Percentiles rank a stretch among this genome's conserved stretches.
These are phyloP conservation scores for Cytospora chrysosperma DNA, from an alignment of 2,329 filamentous ascomycete genomes.

Conservation along the genomic window DNA sequence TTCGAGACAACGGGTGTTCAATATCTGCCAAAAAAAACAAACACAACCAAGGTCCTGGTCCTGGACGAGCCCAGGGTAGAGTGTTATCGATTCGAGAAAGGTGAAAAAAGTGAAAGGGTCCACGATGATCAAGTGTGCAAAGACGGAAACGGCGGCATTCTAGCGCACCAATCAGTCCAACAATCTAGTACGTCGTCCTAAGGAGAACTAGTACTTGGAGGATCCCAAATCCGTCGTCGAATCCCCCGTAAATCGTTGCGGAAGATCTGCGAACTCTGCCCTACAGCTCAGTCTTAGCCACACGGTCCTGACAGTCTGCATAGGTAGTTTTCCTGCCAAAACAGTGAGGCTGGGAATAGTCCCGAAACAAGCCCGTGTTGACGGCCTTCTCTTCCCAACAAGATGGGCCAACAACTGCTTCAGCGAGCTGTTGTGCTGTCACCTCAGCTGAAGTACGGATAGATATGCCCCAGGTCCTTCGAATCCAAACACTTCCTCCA, in stretches of 20 bases:
- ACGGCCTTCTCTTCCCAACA: neutral
- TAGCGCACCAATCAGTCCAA: neutral
- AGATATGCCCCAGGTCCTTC: neutral
- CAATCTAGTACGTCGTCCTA: neutral
- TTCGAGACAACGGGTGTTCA: neutral
- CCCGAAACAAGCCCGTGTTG: conserved; percentile 3
- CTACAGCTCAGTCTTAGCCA: neutral
- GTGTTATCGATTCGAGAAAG: neutral
- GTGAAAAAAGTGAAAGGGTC: neutral
- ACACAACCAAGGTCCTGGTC: too few relatives aligned
- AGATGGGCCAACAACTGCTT: neutral
- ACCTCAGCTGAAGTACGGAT: neutral
- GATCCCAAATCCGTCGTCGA: neutral
- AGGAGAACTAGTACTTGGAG: neutral
- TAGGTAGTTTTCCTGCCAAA: neutral
- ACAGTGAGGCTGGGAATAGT: conserved; percentile 2
- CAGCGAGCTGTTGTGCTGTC: neutral
- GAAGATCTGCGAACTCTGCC: neutral
- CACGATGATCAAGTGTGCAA: neutral
- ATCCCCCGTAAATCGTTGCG: neutral
- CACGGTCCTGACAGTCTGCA: neutral
- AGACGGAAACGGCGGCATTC: neutral
- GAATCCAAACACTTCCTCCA: neutral
- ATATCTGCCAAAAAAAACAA: neutral
- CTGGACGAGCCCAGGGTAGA: neutral